A percentile compares a stretch with the other conserved stretches of the same genome.
These are phyloP conservation scores for Cardiosporidium cionae DNA, from an alignment of 169 alveolate genomes.

Conservation along the genomic window DNA sequence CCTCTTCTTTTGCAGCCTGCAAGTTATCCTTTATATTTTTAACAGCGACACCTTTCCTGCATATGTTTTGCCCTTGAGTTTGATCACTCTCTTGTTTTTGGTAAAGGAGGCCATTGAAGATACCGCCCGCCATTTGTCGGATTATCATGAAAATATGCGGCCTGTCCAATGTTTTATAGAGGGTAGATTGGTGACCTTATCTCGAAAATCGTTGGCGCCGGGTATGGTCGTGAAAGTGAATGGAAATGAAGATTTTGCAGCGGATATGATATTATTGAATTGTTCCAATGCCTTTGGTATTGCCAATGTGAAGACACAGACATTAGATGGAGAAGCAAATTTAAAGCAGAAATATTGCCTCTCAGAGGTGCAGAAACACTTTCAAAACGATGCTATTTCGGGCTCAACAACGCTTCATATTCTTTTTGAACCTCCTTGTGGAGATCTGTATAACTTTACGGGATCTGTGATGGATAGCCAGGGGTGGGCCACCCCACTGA, in stretches of 20 bases:
- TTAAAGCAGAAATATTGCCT: conserved; percentile 70
- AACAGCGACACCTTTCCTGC: too few species aligned
- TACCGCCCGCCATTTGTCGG: too few species aligned
- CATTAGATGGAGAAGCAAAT: conserved; percentile 92
- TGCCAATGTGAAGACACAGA: conserved; percentile 86
- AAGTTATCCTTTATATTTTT: too few species aligned
- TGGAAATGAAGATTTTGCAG: conserved; percentile 1
- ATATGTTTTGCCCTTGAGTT: too few species aligned
- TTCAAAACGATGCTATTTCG: neutral
- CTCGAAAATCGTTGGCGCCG: too few species aligned
- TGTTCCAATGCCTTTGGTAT: conserved; percentile 60
- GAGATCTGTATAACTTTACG: neutral
- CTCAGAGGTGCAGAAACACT: conserved; percentile 25
- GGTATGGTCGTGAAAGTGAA: conserved; percentile 84
- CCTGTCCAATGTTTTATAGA: too few species aligned
- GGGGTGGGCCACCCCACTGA: neutral
- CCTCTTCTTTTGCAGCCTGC: too few species aligned
- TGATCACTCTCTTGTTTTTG: too few species aligned
- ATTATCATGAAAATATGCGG: too few species aligned
- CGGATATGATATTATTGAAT: conserved; percentile 9
- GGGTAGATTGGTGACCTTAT: too few species aligned
- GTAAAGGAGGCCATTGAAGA: too few species aligned
- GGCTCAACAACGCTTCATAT: neutral
- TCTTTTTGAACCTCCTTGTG: neutral
- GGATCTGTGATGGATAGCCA: neutral